Evolutionary conservation across 2,329 filamentous ascomycete species (phyloP).

Genomic region (Aspergillus sp.): DNA sequence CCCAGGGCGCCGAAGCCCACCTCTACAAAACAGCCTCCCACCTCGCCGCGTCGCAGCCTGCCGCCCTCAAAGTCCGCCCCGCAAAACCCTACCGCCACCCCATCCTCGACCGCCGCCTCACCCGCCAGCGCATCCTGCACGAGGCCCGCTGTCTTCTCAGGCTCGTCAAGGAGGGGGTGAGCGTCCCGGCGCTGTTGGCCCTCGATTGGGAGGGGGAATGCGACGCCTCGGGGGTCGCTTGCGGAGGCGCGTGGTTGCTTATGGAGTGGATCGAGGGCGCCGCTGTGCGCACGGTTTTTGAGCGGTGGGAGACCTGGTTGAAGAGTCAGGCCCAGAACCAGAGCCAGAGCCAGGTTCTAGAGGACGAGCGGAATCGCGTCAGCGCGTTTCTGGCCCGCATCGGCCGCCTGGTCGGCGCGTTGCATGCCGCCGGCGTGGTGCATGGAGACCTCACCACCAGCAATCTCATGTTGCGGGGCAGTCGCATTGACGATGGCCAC

Average conservation of each 20-base stretch:
- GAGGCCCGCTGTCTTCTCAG: conserved; percentile 79
- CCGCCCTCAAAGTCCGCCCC: conserved; percentile 84
- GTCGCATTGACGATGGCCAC: conserved; percentile 8
- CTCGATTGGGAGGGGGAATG: conserved; percentile 53
- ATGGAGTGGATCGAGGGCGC: conserved; percentile 75
- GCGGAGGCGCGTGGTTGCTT: conserved; percentile 68
- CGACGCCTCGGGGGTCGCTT: conserved; percentile 34
- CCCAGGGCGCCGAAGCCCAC: conserved; percentile 91
- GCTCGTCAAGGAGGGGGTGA: conserved; percentile 67
- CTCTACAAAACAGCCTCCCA: conserved; percentile 83
- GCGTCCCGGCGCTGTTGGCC: conserved; percentile 72
- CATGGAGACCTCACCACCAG: conserved; percentile 96
- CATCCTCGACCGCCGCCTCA: conserved; percentile 76
- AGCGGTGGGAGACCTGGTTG: conserved; percentile 54
- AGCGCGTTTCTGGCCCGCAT: conserved; percentile 59
- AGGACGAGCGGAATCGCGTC: conserved; percentile 43
- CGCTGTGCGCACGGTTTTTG: conserved; percentile 61
- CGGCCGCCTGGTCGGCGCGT: conserved; percentile 58
- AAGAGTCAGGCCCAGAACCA: conserved; percentile 21
- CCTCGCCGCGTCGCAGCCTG: conserved; percentile 56
- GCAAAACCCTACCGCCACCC: conserved; percentile 88
- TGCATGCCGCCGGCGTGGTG: conserved; percentile 79
- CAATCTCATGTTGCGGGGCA: conserved; percentile 71
- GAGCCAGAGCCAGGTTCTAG: conserved; percentile 17
- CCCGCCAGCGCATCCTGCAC: conserved; percentile 73